Percentiles rank a stretch among this genome's conserved stretches.
Evolutionary conservation across 2,329 filamentous ascomycete species (phyloP).

Genomic region (Ophiostoma australiae): DNA sequence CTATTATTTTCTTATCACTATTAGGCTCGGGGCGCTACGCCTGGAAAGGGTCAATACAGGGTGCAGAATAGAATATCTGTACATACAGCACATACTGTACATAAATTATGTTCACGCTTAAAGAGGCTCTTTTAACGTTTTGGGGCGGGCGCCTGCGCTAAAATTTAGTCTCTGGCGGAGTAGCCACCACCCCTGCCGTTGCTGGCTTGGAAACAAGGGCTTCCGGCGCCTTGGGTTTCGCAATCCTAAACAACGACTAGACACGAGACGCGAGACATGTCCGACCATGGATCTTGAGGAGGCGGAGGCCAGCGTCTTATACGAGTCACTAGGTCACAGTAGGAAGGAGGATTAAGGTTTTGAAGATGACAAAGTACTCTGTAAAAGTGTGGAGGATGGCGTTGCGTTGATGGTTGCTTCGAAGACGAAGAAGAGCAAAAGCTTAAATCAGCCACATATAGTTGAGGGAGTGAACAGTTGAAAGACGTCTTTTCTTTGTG

Average conservation of each 20-base stretch:
- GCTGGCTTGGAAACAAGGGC: constrained; percentile 27
- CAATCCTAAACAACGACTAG: constrained; percentile 31
- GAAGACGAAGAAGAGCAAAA: neutral
- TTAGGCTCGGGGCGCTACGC: neutral
- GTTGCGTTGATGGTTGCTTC: neutral
- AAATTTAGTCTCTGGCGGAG: too few species aligned
- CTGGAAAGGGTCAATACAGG: neutral
- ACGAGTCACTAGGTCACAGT: neutral
- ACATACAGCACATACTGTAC: too few species aligned
- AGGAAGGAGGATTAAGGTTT: neutral
- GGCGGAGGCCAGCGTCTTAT: constrained; percentile 4
- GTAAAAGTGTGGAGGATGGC: neutral
- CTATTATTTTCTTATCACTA: neutral
- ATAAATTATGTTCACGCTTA: too few species aligned
- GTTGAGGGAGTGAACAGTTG: too few species aligned
- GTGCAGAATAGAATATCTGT: too few species aligned
- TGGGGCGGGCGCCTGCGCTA: neutral
- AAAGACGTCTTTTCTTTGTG: too few species aligned
- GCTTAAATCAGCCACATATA: neutral
- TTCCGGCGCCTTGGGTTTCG: constrained; percentile 40
- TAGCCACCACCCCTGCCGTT: neutral
- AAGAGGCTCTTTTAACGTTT: neutral
- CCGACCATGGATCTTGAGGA: constrained; percentile 21
- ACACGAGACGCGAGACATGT: constrained; percentile 30
- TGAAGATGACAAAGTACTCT: neutral